Evolutionary conservation across 352 stramenopile species (phyloP).

Genomic region (Pythium utonaiense): DNA sequence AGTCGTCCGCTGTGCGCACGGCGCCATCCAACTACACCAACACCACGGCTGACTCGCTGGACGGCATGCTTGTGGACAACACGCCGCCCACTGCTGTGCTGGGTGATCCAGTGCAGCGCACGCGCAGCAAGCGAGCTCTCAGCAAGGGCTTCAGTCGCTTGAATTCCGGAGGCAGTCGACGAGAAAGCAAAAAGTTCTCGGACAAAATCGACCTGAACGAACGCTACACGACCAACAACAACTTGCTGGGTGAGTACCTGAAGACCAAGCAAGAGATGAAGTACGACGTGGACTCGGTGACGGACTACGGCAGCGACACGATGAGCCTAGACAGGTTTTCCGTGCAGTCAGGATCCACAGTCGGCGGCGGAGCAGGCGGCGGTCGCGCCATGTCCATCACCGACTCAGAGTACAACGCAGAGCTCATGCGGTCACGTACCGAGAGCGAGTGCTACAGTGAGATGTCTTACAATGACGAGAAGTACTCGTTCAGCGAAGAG

Average conservation of each 20-base stretch:
- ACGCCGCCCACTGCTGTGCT: conserved; percentile 45
- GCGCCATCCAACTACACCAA: conserved; percentile 25
- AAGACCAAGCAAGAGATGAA: conserved; percentile 80
- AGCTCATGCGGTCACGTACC: conserved; percentile 36
- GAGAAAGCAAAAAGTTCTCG: not conserved
- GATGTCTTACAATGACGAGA: conserved; percentile 83
- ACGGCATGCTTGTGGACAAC: conserved; percentile 58
- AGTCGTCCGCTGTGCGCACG: conserved; percentile 23
- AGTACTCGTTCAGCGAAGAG: conserved; percentile 67
- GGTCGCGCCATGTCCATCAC: conserved; percentile 53
- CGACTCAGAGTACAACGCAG: conserved; percentile 65
- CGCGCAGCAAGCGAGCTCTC: conserved; percentile 20
- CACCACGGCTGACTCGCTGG: conserved; percentile 35
- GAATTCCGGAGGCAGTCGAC: conserved; percentile 26
- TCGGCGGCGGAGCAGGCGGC: conserved; percentile 20
- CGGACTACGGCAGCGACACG: conserved; percentile 53
- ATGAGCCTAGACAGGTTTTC: conserved; percentile 52
- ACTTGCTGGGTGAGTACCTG: conserved; percentile 72
- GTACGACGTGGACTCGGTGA: conserved; percentile 47
- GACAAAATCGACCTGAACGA: conserved; percentile 33
- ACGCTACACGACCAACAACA: conserved; percentile 46
- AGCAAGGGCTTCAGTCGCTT: conserved; percentile 44
- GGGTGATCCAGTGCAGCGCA: conserved; percentile 19
- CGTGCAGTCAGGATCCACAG: conserved; percentile 39
- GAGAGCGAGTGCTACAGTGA: conserved; percentile 74